Evolutionary conservation across 1,139 yeast genomes (phyloP), one percentile per base, ranked within the genome.

Genomic region (Yamadazyma blattariae): DNA sequence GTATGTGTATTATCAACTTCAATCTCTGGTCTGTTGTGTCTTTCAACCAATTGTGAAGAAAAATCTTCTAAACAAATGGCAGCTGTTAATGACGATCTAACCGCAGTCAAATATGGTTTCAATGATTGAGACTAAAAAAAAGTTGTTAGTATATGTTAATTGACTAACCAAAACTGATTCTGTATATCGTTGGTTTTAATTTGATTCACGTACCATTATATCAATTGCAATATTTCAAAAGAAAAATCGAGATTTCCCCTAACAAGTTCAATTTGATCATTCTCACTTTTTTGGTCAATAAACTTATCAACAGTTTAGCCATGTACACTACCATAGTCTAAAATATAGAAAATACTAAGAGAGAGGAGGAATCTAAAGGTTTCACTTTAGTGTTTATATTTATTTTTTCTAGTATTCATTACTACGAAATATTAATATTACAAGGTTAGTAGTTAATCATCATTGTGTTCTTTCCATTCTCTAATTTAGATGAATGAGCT

Each of bases 21-120:
- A 34, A 92, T 83, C 60, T 92, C 99, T 4, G 99, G 99, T 46
- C 94, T 78, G 64, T 92, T 92, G 69, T 92, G 98, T 62, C 99
- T 83, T 66, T 92, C 99, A 12, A 86, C 96, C 41, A 86, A 76
- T 60, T 90, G 96, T 10, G 97, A 90, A 17, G 97, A 85, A 60
- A 94, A 94, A 65, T 90, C 92, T 56, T 90, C 95, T 47, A 92
- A 71, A 51, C 96, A 88, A 35, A 92, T 73, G n/a, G 97, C 96
- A 8, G 97, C 97, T 13, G 95, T 88, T 50, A 92, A 74, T 19
- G 98, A 89, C 40, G 86, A 79, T 59, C 98, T 82, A 20, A 92
- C 98, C 1, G 97, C 97, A 8, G 88, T 83, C 40, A 92, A 74
- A 55, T 92, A 92, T 44, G 98, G 98, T 52, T 92, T 88, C 44